Conservation (phyloP, 2,329 filamentous ascomycete species). For the Dactylellina leptospora region DNA sequence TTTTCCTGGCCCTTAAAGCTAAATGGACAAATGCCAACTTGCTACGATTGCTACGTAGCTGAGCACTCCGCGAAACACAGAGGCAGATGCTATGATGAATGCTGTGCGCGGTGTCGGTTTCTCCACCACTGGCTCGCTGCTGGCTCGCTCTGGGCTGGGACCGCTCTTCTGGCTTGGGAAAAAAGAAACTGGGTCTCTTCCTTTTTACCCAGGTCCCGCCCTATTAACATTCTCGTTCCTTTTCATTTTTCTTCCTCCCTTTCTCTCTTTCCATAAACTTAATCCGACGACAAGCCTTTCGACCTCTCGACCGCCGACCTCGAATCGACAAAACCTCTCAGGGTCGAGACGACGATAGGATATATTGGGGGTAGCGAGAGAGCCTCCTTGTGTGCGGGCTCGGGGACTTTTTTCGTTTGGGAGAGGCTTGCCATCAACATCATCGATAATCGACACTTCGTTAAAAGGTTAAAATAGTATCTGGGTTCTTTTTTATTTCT, state of each 20-base stretch:
- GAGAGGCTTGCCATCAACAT: neutral
- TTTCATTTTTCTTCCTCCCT: slow-evolving; percentile 8
- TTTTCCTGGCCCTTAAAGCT: too few species aligned
- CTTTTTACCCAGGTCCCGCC: slow-evolving; percentile 38
- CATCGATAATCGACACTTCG: slow-evolving; percentile 1
- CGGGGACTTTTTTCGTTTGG: slow-evolving; percentile 30
- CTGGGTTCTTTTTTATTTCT: slow-evolving; percentile 34
- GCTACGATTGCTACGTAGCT: too few species aligned
- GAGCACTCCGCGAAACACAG: too few species aligned
- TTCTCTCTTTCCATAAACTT: slow-evolving; percentile 6
- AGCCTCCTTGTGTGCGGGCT: slow-evolving; percentile 19
- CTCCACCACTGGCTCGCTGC: neutral
- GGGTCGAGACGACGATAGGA: slow-evolving; percentile 49
- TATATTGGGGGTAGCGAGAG: slow-evolving; percentile 20
- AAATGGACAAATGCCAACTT: too few species aligned
- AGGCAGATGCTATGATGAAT: too few species aligned
- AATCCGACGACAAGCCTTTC: slow-evolving; percentile 36
- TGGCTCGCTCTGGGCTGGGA: too few species aligned
- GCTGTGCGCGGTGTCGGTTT: too few species aligned
- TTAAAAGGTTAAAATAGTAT: slow-evolving; percentile 49
- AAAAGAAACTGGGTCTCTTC: slow-evolving; percentile 26
- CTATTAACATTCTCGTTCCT: slow-evolving; percentile 18
- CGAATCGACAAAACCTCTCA: slow-evolving; percentile 21
- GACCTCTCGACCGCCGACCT: slow-evolving; percentile 37
- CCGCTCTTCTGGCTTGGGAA: slow-evolving; percentile 46